Percentiles rank a stretch among this genome's conserved stretches.
Conservation (phyloP, 768 basidiomycete genomes). For the Collybia sordida region DNA sequence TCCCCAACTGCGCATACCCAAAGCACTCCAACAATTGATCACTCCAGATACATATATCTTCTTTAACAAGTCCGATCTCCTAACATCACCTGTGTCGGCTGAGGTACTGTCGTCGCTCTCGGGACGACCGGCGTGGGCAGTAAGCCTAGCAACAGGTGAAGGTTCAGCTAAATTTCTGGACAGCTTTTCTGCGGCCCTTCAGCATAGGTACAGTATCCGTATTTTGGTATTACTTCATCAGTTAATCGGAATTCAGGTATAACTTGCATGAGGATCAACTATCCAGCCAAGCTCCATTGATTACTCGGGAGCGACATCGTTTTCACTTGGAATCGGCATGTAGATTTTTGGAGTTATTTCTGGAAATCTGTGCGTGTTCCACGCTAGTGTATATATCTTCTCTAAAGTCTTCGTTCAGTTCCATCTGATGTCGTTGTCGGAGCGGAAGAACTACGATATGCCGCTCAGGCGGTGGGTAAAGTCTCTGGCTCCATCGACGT, state of each 20-base stretch:
- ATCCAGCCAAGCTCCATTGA: conserved; percentile 52
- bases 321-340: conserved; percentile 69
- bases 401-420: conserved; percentile 31
- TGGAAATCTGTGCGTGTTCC: conserved; percentile 27
- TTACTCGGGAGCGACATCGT: conserved; percentile 81
- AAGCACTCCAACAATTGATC: conserved; percentile 48
- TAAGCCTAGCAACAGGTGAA: conserved; percentile 59
- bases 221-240: not conserved
- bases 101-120: conserved; percentile 2
- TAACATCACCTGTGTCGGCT: conserved; percentile 11
- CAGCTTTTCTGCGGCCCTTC: conserved; percentile 53
- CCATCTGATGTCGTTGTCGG: conserved; percentile 75
- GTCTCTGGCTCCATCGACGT: conserved; percentile 80
- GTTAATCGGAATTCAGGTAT: conserved; percentile 18
- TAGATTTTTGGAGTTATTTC: conserved; percentile 61
- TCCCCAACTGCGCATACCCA: conserved; percentile 33
- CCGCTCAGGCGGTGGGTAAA: conserved; percentile 77
- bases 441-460: conserved; percentile 88
- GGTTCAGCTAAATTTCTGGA: conserved; percentile 61
- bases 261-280: conserved; percentile 19
- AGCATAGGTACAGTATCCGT: conserved; percentile 38
- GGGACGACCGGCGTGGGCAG: conserved; percentile 46
- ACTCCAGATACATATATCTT: conserved; percentile 63
- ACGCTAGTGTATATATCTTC: not conserved
- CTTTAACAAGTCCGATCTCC: conserved; percentile 77